Evolutionary conservation across 75 land plant genomes (phyloP), one percentile per base, ranked within the genome.

Genomic region (Selaginella moellendorffii): DNA sequence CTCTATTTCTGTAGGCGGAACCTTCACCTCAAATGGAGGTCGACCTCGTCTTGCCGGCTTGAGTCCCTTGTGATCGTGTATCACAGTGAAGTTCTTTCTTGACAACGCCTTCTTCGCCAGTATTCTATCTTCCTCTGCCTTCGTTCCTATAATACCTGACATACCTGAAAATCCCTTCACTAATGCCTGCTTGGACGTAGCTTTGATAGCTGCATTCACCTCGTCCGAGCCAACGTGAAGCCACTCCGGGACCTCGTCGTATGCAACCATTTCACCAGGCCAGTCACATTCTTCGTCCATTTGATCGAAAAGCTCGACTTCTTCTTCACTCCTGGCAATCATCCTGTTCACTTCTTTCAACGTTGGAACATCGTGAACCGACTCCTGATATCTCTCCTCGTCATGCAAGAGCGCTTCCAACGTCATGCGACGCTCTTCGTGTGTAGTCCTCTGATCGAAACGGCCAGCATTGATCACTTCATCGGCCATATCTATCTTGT

Each of bases 391-490:
- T 28, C 99, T 77, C 68, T 95, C 99, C 29, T 95, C 99, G 78
- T 95, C 99, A 75, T 84, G 99, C 67, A 95, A 68, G 20, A 95
- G 77, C 24, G 92, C 79, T 69, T 95, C 99, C 29, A 95, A 74
- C 28, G 99, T 95, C 74, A 90, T 42, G 0, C 99, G 75, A 27
- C 99, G 82, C 69, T 95, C 99, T 72, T 95, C 99, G 66, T 95
- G 99, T n/a, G 97, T 95, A 17, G 99, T 95, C 69, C 99, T 78
- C 73, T 95, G 99, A 59, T 95, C 99, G 78, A 95, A 95, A 17
- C 99, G 97, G 2, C 99, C 99, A 65, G 99, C 99, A 84, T 95
- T 95, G 63, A 95, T 95, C 23, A 95, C 99, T 65, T 95, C 99
- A 84, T 95, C 97, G 30, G 99, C 99, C 99, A 95, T 95, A 64